Conservation (phyloP, 2,329 filamentous ascomycete genomes). For the Didymella lethalis region DNA sequence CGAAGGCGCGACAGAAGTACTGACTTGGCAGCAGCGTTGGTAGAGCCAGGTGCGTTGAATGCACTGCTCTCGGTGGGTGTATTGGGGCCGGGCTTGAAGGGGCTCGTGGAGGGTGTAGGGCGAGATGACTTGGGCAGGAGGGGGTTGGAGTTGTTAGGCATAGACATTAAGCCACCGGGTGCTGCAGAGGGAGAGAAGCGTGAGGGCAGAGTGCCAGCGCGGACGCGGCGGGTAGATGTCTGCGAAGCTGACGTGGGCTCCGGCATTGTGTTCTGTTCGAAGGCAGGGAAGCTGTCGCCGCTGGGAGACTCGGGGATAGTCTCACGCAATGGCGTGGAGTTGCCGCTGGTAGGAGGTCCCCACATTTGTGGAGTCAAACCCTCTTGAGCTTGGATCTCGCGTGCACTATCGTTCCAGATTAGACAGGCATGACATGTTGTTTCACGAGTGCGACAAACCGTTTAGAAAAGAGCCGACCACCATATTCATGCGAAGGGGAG, state of each 20-base stretch:
- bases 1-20: conserved; percentile 83
- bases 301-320: conserved; percentile 97
- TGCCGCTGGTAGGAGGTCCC: conserved; percentile 95
- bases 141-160: conserved; percentile 38
- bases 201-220: conserved; percentile 95
- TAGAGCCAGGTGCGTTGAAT: conserved; percentile 57
- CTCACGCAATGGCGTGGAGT: conserved; percentile 94
- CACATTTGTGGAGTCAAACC: conserved; percentile 78
- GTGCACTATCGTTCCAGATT: conserved; percentile 67
- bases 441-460: conserved; percentile 68
- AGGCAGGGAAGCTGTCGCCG: conserved; percentile 90
- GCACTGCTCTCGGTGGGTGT: conserved; percentile 47
- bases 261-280: conserved; percentile 71
- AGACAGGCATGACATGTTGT: conserved; percentile 39
- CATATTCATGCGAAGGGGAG: conserved; percentile 94
- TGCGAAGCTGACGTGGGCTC: conserved; percentile 66
- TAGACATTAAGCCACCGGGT: conserved; percentile 63
- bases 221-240: conserved; percentile 75
- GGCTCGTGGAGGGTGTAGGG: conserved; percentile 84
- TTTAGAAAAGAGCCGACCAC: conserved; percentile 83
- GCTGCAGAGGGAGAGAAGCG: conserved; percentile 82
- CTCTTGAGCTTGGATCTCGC: conserved; percentile 97
- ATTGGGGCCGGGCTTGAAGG: conserved; percentile 74
- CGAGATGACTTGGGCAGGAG: conserved; percentile 80
- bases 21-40: conserved; percentile 65